phyloP scores from a whole-genome alignment of 345 rosid genomes.

The Eucalyptus pauciflora region DNA sequence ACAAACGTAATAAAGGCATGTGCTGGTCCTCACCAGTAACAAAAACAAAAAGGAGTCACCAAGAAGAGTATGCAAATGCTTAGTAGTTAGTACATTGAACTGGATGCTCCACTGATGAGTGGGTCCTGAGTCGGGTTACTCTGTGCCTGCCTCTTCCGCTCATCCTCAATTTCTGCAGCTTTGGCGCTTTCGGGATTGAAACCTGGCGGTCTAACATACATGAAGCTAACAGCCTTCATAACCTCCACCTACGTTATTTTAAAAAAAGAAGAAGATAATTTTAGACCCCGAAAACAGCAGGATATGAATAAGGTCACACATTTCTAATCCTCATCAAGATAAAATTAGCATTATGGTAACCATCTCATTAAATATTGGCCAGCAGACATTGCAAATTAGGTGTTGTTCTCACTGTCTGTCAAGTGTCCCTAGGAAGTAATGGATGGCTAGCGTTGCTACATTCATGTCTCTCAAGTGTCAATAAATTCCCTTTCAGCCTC shows the following conservation, averaged over 20 bases:
- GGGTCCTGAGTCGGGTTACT: constrained; percentile 12
- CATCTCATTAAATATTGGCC: not conserved
- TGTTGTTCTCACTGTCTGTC: not conserved
- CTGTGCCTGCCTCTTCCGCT: constrained; percentile 21
- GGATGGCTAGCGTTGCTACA: not conserved
- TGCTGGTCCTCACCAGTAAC: not conserved
- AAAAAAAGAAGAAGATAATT: not conserved
- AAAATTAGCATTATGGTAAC: not conserved
- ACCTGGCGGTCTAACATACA: constrained; percentile 97
- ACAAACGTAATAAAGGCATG: not conserved
- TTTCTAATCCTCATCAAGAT: not conserved
- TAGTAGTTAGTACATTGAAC: constrained; percentile 34
- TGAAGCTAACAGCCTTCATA: constrained; percentile 96
- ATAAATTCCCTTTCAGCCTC: not conserved
- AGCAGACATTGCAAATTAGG: not conserved
- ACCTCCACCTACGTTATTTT: constrained; percentile 43
- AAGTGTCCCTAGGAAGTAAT: not conserved
- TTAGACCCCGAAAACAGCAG: not conserved
- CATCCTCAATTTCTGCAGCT: constrained; percentile 79
- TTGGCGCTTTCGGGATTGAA: constrained; percentile 93
- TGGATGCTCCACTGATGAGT: constrained; percentile 5
- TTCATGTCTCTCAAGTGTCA: not conserved
- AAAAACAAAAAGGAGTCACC: not conserved
- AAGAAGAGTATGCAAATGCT: not conserved
- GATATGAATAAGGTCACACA: not conserved